Conservation (phyloP, 345 rosid genomes). For the Murraya koenigii region DNA sequence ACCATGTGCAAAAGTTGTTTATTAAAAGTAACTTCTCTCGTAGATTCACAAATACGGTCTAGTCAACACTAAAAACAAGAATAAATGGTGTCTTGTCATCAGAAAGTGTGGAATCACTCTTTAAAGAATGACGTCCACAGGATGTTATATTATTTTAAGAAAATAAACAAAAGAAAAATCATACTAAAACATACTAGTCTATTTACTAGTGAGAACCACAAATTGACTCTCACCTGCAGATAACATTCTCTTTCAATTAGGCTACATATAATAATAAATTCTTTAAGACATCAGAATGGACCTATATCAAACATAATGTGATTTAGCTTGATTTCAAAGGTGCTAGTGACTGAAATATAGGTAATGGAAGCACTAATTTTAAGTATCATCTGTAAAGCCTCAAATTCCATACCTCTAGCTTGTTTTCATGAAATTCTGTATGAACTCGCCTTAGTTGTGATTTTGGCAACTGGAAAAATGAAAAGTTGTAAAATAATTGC, state of each 20-base stretch:
- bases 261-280: background rate
- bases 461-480: constrained; percentile 61
- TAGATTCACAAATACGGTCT: background rate
- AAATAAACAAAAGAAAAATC: too few species aligned
- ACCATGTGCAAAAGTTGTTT: background rate
- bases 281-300: background rate
- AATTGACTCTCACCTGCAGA: background rate
- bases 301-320: background rate
- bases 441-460: constrained; percentile 73
- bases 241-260: background rate
- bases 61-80: background rate
- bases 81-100: background rate
- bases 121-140: background rate
- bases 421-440: constrained; percentile 69
- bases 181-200: background rate
- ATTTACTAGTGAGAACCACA: background rate
- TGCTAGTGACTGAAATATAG: background rate
- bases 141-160: background rate
- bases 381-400: constrained; percentile 1
- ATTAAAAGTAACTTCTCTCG: background rate
- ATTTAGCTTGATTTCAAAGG: background rate
- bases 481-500: constrained; percentile 7
- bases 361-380: background rate
- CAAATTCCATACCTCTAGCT: constrained; percentile 52
- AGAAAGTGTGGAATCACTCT: background rate